Base-by-base conservation (phyloP, 2,329 filamentous ascomycete species). In the Venturia pyrina region DNA sequence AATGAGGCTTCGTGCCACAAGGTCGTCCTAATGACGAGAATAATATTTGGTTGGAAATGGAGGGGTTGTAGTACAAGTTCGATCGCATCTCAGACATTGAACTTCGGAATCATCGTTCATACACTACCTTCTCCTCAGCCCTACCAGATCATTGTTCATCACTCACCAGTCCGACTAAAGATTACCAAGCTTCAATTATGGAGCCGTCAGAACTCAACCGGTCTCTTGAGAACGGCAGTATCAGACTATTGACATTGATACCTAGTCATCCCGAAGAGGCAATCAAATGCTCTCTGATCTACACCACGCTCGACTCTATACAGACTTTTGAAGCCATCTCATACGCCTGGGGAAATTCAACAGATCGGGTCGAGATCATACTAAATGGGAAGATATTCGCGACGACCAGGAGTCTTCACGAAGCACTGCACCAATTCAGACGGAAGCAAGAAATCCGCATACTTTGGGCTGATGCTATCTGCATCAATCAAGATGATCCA, bases 391-490 rank as follows among this genome's bases (percentile, higher is more conserved):
- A 34, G 6, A 17, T 11, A 17, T 40, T 67, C 21, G 11, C 6
- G 2, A 56, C 67, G 11, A 53, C 57, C 5, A 28, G 11, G 17
- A 66, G 48, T 34, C 57, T 66, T 5, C n/a, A 62, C 8, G 59
- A 62, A 37, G 67, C 50, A 10, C 64, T 68, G 1, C 32, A 63
- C 43, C 15, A n/a, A n/a, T n/a, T n/a, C n/a, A n/a, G n/a, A n/a
- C n/a, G n/a, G n/a, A n/a, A n/a, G n/a, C n/a, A n/a, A n/a, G n/a
- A n/a, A n/a, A n/a, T n/a, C n/a, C n/a, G n/a, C n/a, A n/a, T n/a
- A n/a, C n/a, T n/a, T n/a, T n/a, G n/a, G n/a, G n/a, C n/a, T n/a
- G n/a, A n/a, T n/a, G n/a, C n/a, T n/a, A n/a, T n/a, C n/a, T n/a
- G n/a, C n/a, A n/a, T n/a, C n/a, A n/a, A n/a, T n/a, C n/a, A n/a